Evolutionary conservation across 2,329 filamentous ascomycete genomes (phyloP).

Genomic region (Cordyceps farinosa): DNA sequence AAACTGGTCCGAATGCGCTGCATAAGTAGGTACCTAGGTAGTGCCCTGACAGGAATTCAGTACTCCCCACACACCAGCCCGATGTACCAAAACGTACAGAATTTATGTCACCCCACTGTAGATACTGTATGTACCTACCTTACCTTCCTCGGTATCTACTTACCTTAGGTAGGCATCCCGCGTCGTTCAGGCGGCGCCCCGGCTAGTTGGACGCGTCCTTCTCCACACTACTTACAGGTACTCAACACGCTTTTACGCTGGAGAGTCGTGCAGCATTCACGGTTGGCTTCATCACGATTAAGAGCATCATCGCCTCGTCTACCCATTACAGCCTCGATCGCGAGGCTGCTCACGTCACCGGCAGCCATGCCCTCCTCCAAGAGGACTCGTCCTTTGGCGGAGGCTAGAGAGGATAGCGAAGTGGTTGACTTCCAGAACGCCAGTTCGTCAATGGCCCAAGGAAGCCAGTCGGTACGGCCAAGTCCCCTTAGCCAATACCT

Average conservation of each 20-base stretch:
- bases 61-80: too few species aligned
- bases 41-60: too few species aligned
- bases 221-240: neutral
- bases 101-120: too few species aligned
- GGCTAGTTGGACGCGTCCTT: neutral
- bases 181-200: neutral
- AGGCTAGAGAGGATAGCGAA: neutral
- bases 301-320: neutral
- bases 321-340: neutral
- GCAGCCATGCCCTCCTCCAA: conserved; percentile 8
- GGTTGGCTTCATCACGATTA: neutral
- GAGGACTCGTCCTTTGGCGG: neutral
- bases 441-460: conserved; percentile 9
- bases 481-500: neutral
- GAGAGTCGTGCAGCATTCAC: neutral
- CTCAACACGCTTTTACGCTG: neutral
- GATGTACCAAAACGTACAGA: too few species aligned
- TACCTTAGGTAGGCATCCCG: neutral
- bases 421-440: conserved; percentile 2
- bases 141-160: too few species aligned
- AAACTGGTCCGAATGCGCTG: neutral
- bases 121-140: too few species aligned
- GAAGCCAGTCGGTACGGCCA: conserved; percentile 3
- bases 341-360: neutral
- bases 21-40: too few species aligned